These are phyloP conservation scores for Tolypocladium cylindrosporum DNA, from an alignment of 2,329 filamentous ascomycete species.

Conservation along the genomic window DNA sequence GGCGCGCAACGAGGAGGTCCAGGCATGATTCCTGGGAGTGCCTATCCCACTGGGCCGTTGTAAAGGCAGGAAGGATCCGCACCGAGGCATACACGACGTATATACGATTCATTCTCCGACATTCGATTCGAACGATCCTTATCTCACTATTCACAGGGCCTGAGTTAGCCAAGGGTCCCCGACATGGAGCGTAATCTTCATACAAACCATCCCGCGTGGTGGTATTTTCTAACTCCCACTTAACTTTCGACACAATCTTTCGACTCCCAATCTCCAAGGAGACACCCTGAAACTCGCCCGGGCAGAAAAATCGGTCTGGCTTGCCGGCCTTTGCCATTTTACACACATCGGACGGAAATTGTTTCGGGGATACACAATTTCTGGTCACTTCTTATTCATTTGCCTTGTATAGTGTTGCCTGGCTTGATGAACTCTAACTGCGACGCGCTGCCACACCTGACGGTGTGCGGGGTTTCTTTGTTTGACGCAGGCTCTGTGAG, in stretches of 20 bases:
- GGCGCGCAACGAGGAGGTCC: constrained; percentile 16
- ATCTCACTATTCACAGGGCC: neutral
- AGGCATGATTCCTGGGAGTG: constrained; percentile 42
- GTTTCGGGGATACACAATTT: neutral
- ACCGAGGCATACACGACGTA: constrained; percentile 12
- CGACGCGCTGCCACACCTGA: neutral
- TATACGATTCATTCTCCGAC: neutral
- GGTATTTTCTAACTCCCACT: neutral
- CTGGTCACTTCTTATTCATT: neutral
- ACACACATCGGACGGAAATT: neutral
- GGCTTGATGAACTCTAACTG: neutral
- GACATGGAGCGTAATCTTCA: neutral
- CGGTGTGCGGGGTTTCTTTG: neutral
- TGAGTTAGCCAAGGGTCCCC: neutral
- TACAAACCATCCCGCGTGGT: neutral
- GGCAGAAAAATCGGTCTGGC: neutral
- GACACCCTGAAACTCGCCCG: too few relatives aligned
- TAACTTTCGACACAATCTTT: constrained; percentile 1
- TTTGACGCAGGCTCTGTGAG: neutral
- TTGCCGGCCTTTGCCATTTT: neutral
- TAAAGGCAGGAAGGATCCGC: neutral
- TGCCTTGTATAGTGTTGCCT: neutral
- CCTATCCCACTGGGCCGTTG: constrained; percentile 31
- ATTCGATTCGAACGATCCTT: neutral
- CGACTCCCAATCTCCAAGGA: neutral